A percentile compares a stretch with the other conserved stretches of the same genome.
Conservation (phyloP, 1,284 basidiomycete genomes). For the Melampsora larici-populina region DNA sequence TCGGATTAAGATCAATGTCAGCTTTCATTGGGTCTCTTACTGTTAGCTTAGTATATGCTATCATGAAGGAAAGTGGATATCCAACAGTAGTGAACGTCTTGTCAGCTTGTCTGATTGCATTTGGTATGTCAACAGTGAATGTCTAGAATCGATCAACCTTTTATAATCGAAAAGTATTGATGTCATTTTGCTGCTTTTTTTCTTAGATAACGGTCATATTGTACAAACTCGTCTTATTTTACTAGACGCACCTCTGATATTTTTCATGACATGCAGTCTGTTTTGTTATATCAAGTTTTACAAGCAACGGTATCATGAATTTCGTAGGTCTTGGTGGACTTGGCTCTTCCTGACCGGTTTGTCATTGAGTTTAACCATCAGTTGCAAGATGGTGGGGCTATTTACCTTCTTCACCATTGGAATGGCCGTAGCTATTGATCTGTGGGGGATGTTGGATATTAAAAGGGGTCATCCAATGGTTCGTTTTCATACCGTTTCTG, state of each 20-base stretch:
- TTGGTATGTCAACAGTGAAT: slow-evolving; percentile 13
- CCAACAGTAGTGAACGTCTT: slow-evolving; percentile 60
- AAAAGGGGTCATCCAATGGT: slow-evolving; percentile 80
- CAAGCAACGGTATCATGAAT: slow-evolving; percentile 86
- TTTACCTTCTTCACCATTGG: slow-evolving; percentile 88
- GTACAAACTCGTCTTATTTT: slow-evolving; percentile 93
- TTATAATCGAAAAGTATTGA: neutral
- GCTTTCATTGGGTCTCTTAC: slow-evolving; percentile 87
- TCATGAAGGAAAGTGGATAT: slow-evolving; percentile 97
- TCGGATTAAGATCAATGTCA: slow-evolving; percentile 85
- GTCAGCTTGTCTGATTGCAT: slow-evolving; percentile 35
- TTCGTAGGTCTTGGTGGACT: slow-evolving; percentile 83
- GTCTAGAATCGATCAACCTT: slow-evolving; percentile 44
- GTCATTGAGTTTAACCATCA: slow-evolving; percentile 91
- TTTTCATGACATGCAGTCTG: slow-evolving; percentile 91
- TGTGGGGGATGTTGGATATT: slow-evolving; percentile 91
- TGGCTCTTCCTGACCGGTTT: slow-evolving; percentile 89
- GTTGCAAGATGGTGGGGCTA: slow-evolving; percentile 96
- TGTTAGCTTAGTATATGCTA: slow-evolving; percentile 83
- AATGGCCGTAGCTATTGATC: slow-evolving; percentile 81
- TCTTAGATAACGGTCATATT: slow-evolving; percentile 87
- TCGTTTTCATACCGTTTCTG: slow-evolving; percentile 49
- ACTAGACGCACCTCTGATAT: slow-evolving; percentile 87
- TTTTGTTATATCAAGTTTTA: slow-evolving; percentile 95
- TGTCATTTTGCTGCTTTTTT: neutral